A percentile compares a stretch with the other conserved stretches of the same genome.
phyloP scores from a whole-genome alignment of 306 rosid genomes.

The Bauhinia variegata region DNA sequence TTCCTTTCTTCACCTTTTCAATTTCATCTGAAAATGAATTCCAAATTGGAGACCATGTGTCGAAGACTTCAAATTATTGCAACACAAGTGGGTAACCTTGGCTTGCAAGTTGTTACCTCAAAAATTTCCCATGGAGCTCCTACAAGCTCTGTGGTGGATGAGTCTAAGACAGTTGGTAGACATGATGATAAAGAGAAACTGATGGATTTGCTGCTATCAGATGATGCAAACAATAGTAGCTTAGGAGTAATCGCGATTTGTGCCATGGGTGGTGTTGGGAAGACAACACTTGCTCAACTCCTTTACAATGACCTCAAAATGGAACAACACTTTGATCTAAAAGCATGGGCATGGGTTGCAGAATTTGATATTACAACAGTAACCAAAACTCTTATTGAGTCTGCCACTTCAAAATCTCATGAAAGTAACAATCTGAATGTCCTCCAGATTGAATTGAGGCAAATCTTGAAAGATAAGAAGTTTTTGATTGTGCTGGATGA shows the following conservation, averaged over 20 bases:
- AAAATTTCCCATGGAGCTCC: conserved; percentile 22
- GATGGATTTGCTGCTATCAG: conserved; percentile 10
- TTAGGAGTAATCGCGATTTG: conserved; percentile 21
- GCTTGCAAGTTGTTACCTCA: conserved; percentile 25
- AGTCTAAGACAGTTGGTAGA: conserved; percentile 40
- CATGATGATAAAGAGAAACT: conserved; percentile 37
- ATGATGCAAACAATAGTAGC: neutral
- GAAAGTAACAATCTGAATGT: conserved; percentile 41
- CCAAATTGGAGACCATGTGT: conserved; percentile 29
- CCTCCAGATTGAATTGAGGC: conserved; percentile 45
- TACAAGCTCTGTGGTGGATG: conserved; percentile 49
- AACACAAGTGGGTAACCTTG: conserved; percentile 37
- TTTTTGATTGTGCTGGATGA: conserved; percentile 52
- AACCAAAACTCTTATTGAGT: conserved; percentile 43
- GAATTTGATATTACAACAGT: conserved; percentile 38
- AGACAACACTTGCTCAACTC: conserved; percentile 41
- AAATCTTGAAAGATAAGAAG: conserved; percentile 30
- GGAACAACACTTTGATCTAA: conserved; percentile 22
- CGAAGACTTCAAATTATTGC: conserved; percentile 39
- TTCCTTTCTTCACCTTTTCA: conserved; percentile 33
- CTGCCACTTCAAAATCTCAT: conserved; percentile 1
- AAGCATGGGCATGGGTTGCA: conserved; percentile 35
- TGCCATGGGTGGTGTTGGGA: conserved; percentile 41
- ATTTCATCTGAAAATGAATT: conserved; percentile 31
- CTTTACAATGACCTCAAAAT: conserved; percentile 26